Conservation (phyloP, 2,329 filamentous ascomycete species). For the Ceratocystis cubensis region DNA sequence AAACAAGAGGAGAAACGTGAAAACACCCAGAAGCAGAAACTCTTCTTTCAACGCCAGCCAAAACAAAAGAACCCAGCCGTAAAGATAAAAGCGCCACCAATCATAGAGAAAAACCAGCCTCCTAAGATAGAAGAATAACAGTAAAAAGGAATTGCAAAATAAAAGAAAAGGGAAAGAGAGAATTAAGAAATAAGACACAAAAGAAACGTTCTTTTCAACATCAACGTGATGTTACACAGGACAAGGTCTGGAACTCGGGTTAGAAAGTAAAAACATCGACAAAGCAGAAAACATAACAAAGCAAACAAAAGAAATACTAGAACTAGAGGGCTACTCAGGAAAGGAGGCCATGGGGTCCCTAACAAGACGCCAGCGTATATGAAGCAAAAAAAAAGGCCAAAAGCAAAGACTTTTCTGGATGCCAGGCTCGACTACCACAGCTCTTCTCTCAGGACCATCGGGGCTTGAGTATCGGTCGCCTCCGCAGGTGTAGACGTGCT, state of each 20-base stretch:
- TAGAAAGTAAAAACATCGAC: not conserved
- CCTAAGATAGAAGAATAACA: not conserved
- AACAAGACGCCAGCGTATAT: too few species aligned
- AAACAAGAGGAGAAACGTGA: not conserved
- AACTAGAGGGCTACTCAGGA: not conserved
- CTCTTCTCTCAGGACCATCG: too few species aligned
- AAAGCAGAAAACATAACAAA: not conserved
- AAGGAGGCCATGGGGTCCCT: too few species aligned
- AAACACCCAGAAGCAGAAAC: slow-evolving; percentile 5
- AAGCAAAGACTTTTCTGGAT: too few species aligned
- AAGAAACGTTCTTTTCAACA: not conserved
- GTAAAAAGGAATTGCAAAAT: not conserved
- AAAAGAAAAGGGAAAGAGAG: not conserved
- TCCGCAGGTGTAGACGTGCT: too few species aligned
- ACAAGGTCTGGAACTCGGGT: not conserved
- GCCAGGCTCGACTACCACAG: too few species aligned
- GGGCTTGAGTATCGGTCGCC: too few species aligned
- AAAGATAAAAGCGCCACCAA: not conserved
- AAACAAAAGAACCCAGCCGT: too few species aligned
- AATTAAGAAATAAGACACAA: not conserved
- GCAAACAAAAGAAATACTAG: not conserved
- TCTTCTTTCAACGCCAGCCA: not conserved
- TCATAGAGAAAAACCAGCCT: not conserved
- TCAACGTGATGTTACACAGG: not conserved
- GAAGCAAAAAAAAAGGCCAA: too few species aligned